phyloP scores from a whole-genome alignment of 208 protist species.

The Leishmania guyanensis region DNA sequence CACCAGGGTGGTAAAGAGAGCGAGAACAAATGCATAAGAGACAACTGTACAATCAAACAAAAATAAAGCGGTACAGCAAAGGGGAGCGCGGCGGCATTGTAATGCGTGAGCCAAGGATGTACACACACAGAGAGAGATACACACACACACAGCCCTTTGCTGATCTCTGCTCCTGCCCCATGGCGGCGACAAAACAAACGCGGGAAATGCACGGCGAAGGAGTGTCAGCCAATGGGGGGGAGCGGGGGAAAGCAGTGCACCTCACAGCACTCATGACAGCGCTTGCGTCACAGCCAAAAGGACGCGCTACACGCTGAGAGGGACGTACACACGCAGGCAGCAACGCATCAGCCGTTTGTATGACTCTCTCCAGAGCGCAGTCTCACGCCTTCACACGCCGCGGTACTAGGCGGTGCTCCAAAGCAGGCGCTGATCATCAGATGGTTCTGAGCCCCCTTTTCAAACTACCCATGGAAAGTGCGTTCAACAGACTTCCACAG shows the following conservation, averaged over 20 bases:
- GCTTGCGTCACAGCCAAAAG: background rate
- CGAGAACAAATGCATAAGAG: background rate
- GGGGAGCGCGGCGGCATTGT: background rate
- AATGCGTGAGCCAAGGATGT: background rate
- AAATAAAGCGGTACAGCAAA: background rate
- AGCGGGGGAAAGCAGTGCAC: background rate
- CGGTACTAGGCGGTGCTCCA: no score
- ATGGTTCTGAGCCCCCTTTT: background rate
- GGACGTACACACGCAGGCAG: background rate
- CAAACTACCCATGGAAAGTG: background rate
- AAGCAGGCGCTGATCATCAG: background rate
- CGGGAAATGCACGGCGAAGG: background rate
- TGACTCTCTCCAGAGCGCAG: background rate
- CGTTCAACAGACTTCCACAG: background rate
- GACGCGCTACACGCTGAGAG: no score
- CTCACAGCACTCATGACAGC: background rate
- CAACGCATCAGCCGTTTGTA: background rate
- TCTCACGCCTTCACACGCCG: background rate
- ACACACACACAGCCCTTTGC: background rate
- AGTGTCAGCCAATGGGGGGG: background rate
- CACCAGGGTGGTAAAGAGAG: background rate
- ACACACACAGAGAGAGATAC: background rate
- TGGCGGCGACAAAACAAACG: no score
- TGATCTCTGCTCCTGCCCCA: background rate
- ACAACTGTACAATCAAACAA: background rate